phyloP scores from a whole-genome alignment of 1,284 basidiomycete species.

The Neolentinus lepideus region DNA sequence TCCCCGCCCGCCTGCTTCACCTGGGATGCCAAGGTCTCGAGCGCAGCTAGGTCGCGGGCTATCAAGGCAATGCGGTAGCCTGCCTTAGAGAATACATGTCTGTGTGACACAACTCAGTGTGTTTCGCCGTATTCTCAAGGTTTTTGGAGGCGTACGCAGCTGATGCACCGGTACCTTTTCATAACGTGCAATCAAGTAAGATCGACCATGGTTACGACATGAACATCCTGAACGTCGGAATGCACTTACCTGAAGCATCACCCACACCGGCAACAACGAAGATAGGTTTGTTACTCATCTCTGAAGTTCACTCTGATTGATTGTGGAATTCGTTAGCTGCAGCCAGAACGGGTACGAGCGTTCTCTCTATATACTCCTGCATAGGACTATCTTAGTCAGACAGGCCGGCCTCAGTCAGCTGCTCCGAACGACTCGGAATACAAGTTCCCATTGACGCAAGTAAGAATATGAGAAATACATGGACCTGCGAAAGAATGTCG shows the following conservation, averaged over 20 bases:
- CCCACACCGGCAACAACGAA: conserved; percentile 52
- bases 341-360: too few species aligned
- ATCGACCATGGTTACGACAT: neutral
- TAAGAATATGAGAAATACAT: too few species aligned
- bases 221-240: neutral
- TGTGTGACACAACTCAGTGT: conserved; percentile 17
- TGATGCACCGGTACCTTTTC: conserved; percentile 51
- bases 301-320: neutral
- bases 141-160: conserved; percentile 42
- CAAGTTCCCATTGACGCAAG: too few species aligned
- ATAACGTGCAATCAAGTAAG: conserved; percentile 24
- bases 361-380: neutral
- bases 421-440: neutral
- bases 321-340: too few species aligned
- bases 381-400: neutral
- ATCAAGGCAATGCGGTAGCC: conserved; percentile 68
- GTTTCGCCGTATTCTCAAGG: neutral
- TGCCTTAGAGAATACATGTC: conserved; percentile 53
- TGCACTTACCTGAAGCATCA: conserved; percentile 25
- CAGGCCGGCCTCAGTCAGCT: neutral
- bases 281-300: conserved; percentile 35
- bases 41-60: conserved; percentile 46
- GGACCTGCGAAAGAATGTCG: neutral
- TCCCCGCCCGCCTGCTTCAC: conserved; percentile 50
- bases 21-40: conserved; percentile 47